Evolutionary conservation across 345 rosid genomes (phyloP).

Genomic region (thale cress (Arabidopsis thaliana)): TAIR10.1 NC_003070.9:23325001-23325500

Average conservation of each 20-base stretch:
- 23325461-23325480: slow-evolving; percentile 74
- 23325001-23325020: slow-evolving; percentile 22
- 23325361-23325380: slow-evolving; percentile 69
- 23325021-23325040: slow-evolving; percentile 14
- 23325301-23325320: slow-evolving; percentile 81
- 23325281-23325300: slow-evolving; percentile 81
- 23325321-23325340: slow-evolving; percentile 71
- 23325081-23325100: slow-evolving; percentile 25
- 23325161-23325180: slow-evolving; percentile 25
- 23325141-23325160: slow-evolving; percentile 28
- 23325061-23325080: slow-evolving; percentile 22
- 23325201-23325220: slow-evolving; percentile 27
- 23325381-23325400: slow-evolving; percentile 83
- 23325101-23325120: slow-evolving; percentile 27
- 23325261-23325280: slow-evolving; percentile 35
- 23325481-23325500: slow-evolving; percentile 28
- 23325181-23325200: slow-evolving; percentile 25
- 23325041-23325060: slow-evolving; percentile 28
- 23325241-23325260: slow-evolving; percentile 30
- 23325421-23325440: slow-evolving; percentile 52
- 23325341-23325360: slow-evolving; percentile 78
- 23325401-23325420: slow-evolving; percentile 68
- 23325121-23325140: slow-evolving; percentile 25
- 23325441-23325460: slow-evolving; percentile 84
- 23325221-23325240: slow-evolving; percentile 33